Percentiles rank a stretch among this genome's conserved stretches.
Evolutionary conservation across 805 yeast species (phyloP).

Genomic region (Ogataea kodamae): DNA sequence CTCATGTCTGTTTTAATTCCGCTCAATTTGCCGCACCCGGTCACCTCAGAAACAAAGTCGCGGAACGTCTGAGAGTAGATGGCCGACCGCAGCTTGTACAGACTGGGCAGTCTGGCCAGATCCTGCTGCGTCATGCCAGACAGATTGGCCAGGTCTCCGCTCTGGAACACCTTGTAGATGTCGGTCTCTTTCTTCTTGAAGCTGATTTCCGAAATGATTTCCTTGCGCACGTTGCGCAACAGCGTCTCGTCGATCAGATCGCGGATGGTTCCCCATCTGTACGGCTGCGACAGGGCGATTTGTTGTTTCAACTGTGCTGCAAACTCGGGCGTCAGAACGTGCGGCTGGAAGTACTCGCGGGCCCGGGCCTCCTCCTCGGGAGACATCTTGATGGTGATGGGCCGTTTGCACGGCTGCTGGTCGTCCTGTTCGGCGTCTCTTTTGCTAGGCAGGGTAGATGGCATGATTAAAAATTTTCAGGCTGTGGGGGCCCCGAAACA

Average conservation of each 20-base stretch:
- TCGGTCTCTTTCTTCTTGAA: slow-evolving; percentile 97
- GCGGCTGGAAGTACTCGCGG: slow-evolving; percentile 29
- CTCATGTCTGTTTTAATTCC: slow-evolving; percentile 93
- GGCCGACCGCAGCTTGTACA: slow-evolving; percentile 79
- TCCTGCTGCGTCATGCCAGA: slow-evolving; percentile 82
- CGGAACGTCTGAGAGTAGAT: slow-evolving; percentile 84
- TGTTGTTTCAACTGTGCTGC: slow-evolving; percentile 37
- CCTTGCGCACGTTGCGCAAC: slow-evolving; percentile 75
- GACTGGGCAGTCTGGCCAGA: slow-evolving; percentile 64
- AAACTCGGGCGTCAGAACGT: slow-evolving; percentile 37
- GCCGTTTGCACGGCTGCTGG: too few species aligned
- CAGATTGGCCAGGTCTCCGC: slow-evolving; percentile 87
- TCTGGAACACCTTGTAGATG: slow-evolving; percentile 87
- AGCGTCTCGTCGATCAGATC: slow-evolving; percentile 73
- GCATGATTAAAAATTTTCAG: too few species aligned
- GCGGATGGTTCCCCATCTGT: slow-evolving; percentile 82
- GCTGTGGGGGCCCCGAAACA: too few species aligned
- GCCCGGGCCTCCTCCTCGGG: slow-evolving; percentile 34
- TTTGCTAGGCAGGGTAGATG: too few species aligned
- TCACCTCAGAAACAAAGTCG: slow-evolving; percentile 67
- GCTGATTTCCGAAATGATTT: slow-evolving; percentile 76
- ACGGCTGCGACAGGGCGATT: slow-evolving; percentile 66
- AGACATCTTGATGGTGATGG: slow-evolving; percentile 29
- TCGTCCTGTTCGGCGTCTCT: too few species aligned
- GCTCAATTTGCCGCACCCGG: slow-evolving; percentile 85